Percentiles rank a stretch among this genome's conserved stretches.
These are phyloP conservation scores for Colletotrichum eremochloae DNA, from an alignment of 2,329 filamentous ascomycete genomes.

Conservation along the genomic window DNA sequence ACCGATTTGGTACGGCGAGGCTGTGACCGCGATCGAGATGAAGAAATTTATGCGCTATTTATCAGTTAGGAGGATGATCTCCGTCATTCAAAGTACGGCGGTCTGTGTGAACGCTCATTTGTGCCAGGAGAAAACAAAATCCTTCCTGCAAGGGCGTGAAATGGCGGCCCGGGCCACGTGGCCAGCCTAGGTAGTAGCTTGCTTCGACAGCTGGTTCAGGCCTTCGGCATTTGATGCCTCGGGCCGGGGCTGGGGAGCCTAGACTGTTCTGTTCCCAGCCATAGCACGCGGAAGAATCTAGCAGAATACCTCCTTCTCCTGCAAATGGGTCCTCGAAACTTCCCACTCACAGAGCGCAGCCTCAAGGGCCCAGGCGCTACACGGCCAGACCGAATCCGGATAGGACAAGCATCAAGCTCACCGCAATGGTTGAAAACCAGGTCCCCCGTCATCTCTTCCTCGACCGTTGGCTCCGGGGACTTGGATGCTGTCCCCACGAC, in stretches of 20 bases:
- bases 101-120: not conserved
- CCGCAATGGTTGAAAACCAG: not conserved
- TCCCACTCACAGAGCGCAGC: not conserved
- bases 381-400: not conserved
- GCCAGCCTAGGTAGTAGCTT: not conserved
- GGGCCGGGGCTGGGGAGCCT: not conserved
- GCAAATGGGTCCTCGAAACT: not conserved
- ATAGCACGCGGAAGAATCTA: not conserved
- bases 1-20: constrained; percentile 57
- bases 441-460: not conserved
- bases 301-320: not conserved
- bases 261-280: not conserved
- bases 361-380: not conserved
- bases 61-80: no score
- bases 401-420: not conserved
- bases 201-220: not conserved
- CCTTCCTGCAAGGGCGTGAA: not conserved
- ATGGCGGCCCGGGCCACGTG: not conserved
- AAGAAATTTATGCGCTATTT: no score
- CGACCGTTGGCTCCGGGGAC: not conserved
- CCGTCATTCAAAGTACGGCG: not conserved
- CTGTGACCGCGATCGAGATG: constrained; percentile 51
- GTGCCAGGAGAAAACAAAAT: no score
- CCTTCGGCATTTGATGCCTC: not conserved
- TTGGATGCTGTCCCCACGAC: not conserved